These are phyloP conservation scores for Kodamaea restingae DNA, from an alignment of 805 yeast genomes.

Conservation along the genomic window DNA sequence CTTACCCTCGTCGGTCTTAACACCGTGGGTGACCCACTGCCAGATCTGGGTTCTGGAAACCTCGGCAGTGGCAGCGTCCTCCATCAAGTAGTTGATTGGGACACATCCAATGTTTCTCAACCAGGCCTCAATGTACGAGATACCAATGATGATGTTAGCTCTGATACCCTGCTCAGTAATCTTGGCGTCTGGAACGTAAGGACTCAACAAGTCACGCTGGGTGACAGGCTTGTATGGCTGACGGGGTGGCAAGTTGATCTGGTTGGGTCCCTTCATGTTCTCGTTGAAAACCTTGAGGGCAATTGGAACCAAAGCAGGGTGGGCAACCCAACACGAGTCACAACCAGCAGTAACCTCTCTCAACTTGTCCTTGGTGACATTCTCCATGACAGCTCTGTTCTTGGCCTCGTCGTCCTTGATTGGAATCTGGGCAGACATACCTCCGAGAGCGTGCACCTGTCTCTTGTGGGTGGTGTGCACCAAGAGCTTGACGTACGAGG, in stretches of 20 bases:
- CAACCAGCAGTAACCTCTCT: slow-evolving; percentile 77
- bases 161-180: slow-evolving; percentile 69
- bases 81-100: slow-evolving; percentile 82
- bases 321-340: slow-evolving; percentile 90
- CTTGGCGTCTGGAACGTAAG: slow-evolving; percentile 57
- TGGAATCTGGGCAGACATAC: slow-evolving; percentile 87
- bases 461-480: slow-evolving; percentile 73
- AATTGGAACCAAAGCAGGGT: slow-evolving; percentile 74
- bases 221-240: slow-evolving; percentile 51
- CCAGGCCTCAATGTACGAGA: slow-evolving; percentile 84
- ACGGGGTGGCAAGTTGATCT: slow-evolving; percentile 52
- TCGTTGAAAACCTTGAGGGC: slow-evolving; percentile 70
- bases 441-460: slow-evolving; percentile 85
- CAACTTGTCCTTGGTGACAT: slow-evolving; percentile 70
- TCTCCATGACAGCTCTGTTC: slow-evolving; percentile 64
- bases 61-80: slow-evolving; percentile 88
- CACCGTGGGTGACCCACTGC: slow-evolving; percentile 80
- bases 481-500: slow-evolving; percentile 67
- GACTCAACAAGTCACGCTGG: slow-evolving; percentile 58
- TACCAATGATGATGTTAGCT: slow-evolving; percentile 69
- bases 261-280: slow-evolving; percentile 81
- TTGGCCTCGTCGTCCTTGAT: slow-evolving; percentile 65
- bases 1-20: slow-evolving; percentile 54
- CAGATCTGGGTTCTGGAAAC: slow-evolving; percentile 78
- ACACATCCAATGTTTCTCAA: slow-evolving; percentile 80